Conservation (phyloP, 176 grass and related monocot species). For the Triticum urartu region DNA sequence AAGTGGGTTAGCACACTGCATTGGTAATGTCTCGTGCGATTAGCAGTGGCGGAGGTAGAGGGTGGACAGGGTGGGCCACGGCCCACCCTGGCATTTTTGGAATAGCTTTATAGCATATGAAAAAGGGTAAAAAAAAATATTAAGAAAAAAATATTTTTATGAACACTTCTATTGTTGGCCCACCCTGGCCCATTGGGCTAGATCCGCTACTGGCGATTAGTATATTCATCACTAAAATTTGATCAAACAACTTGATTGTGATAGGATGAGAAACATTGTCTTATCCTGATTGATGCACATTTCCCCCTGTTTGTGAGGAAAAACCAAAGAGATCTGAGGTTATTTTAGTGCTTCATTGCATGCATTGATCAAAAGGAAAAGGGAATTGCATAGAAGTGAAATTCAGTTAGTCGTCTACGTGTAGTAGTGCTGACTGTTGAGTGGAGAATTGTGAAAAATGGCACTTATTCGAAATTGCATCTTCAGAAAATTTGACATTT, state of each 20-base stretch:
- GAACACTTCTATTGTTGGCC: too few species aligned
- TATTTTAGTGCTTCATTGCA: neutral
- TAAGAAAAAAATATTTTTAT: too few species aligned
- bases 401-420: neutral
- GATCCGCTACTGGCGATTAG: neutral
- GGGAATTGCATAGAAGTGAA: neutral
- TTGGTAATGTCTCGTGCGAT: neutral
- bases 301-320: neutral
- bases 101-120: too few species aligned
- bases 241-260: neutral
- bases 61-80: too few species aligned
- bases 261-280: neutral
- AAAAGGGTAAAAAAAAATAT: too few species aligned
- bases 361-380: constrained; percentile 5
- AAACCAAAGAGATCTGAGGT: neutral
- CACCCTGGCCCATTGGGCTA: too few species aligned
- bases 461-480: neutral
- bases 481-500: neutral
- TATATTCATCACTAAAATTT: neutral
- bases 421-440: neutral
- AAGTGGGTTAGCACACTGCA: neutral
- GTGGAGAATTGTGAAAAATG: neutral
- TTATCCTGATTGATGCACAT: neutral
- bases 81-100: too few species aligned
- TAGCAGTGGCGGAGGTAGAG: too few species aligned